phyloP scores from a whole-genome alignment of 2,329 filamentous ascomycete species.

The Fusarium nelsonii region DNA sequence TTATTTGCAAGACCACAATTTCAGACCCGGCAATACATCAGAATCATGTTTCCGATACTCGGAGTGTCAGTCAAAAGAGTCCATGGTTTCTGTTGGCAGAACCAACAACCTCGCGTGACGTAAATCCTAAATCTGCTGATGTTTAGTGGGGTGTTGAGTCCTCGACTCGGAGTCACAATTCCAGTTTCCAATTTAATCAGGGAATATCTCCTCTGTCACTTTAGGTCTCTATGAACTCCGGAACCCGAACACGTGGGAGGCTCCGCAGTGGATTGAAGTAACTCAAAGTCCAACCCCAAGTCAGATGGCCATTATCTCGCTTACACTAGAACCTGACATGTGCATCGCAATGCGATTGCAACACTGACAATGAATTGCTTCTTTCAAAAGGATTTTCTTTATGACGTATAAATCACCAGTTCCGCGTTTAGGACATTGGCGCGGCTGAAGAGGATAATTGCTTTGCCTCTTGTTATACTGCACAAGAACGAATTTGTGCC shows the following conservation, averaged over 20 bases:
- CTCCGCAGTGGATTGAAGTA: constrained; percentile 5
- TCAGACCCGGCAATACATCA: not conserved
- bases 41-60: not conserved
- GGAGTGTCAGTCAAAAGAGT: not conserved
- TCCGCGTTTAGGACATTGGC: not conserved
- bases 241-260: constrained; percentile 6
- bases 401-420: not conserved
- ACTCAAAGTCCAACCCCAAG: constrained; percentile 7
- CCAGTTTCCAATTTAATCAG: not conserved
- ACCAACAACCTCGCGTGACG: constrained; percentile 15
- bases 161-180: constrained; percentile 5
- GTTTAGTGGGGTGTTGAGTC: constrained; percentile 10
- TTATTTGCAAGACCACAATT: too few relatives aligned
- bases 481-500: not conserved
- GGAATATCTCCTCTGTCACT: not conserved
- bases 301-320: not conserved
- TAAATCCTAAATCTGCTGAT: constrained; percentile 19
- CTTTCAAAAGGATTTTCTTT: not conserved
- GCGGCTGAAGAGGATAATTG: not conserved
- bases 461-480: constrained; percentile 5
- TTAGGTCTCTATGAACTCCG: not conserved
- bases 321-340: not conserved
- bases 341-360: not conserved
- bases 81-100: not conserved
- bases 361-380: not conserved